Conservation (phyloP, 768 basidiomycete species). For the Neoboletus subvelutipes region DNA sequence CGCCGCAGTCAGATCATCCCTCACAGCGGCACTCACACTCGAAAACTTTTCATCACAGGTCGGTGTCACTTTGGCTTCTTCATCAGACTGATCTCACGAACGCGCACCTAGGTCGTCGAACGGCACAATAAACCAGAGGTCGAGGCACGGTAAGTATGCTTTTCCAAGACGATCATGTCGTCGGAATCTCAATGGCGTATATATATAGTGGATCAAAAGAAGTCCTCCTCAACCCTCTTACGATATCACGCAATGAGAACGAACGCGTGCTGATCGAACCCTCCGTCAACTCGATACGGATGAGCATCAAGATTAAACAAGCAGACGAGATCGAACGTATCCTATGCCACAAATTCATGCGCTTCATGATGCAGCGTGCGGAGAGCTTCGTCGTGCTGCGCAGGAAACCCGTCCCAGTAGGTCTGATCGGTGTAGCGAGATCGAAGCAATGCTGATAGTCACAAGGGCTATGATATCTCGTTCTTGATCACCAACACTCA, state of each 20-base stretch:
- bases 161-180: background rate
- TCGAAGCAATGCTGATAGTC: conserved; percentile 9
- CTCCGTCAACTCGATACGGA: conserved; percentile 93
- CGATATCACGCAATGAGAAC: conserved; percentile 95
- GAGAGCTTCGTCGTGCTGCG: conserved; percentile 97
- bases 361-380: conserved; percentile 99
- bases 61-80: conserved; percentile 9
- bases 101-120: conserved; percentile 73
- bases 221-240: conserved; percentile 89
- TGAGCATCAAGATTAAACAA: conserved; percentile 98
- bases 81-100: conserved; percentile 10
- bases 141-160: conserved; percentile 66
- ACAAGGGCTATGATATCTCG: conserved; percentile 95
- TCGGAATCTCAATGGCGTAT: conserved; percentile 4
- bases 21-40: conserved; percentile 95
- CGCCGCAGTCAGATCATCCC: conserved; percentile 90
- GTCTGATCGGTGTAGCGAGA: conserved; percentile 29
- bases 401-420: conserved; percentile 86
- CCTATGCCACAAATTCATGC: conserved; percentile 95
- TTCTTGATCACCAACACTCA: conserved; percentile 98
- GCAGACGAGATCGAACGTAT: conserved; percentile 98
- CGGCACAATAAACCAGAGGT: conserved; percentile 97
- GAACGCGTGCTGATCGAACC: conserved; percentile 97
- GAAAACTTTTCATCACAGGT: conserved; percentile 95
- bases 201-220: conserved; percentile 81